Evolutionary conservation across 495 filamentous ascomycete genomes (phyloP).

Genomic region (Aspergillus saccharolyticus): DNA sequence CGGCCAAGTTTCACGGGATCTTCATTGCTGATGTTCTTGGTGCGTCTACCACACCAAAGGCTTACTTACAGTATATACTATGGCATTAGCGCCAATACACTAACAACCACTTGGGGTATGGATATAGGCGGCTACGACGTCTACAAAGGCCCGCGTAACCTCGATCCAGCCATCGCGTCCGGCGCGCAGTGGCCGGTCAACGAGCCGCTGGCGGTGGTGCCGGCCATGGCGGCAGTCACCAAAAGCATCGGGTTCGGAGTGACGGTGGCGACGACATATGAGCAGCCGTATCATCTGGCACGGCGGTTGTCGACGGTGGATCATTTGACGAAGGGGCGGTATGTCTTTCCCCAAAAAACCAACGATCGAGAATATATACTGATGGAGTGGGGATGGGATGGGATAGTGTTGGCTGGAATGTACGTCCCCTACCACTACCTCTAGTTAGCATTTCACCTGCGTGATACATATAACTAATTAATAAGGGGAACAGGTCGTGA

Average conservation of each 20-base stretch:
- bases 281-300: slow-evolving; percentile 65
- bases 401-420: slow-evolving; percentile 59
- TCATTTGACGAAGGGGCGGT: slow-evolving; percentile 61
- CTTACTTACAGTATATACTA: too few species aligned
- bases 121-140: slow-evolving; percentile 65
- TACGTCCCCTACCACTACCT: slow-evolving; percentile 14
- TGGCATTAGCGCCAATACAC: too few species aligned
- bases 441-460: too few species aligned
- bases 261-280: slow-evolving; percentile 65
- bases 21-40: slow-evolving; percentile 53
- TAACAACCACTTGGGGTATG: too few species aligned
- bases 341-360: slow-evolving; percentile 10
- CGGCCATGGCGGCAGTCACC: slow-evolving; percentile 49
- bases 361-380: too few species aligned
- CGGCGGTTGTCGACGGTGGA: slow-evolving; percentile 61
- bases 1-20: slow-evolving; percentile 51
- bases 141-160: slow-evolving; percentile 53
- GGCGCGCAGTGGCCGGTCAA: slow-evolving; percentile 67
- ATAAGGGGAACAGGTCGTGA: slow-evolving; percentile 52
- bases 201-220: slow-evolving; percentile 40
- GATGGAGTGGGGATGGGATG: too few species aligned
- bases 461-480: too few species aligned
- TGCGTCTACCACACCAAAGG: slow-evolving; percentile 11
- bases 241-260: slow-evolving; percentile 64
- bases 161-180: slow-evolving; percentile 53